Evolutionary conservation across 805 yeast species (phyloP), one percentile per base, ranked within the genome.

Genomic region (Saccharomycopsis sp.): DNA sequence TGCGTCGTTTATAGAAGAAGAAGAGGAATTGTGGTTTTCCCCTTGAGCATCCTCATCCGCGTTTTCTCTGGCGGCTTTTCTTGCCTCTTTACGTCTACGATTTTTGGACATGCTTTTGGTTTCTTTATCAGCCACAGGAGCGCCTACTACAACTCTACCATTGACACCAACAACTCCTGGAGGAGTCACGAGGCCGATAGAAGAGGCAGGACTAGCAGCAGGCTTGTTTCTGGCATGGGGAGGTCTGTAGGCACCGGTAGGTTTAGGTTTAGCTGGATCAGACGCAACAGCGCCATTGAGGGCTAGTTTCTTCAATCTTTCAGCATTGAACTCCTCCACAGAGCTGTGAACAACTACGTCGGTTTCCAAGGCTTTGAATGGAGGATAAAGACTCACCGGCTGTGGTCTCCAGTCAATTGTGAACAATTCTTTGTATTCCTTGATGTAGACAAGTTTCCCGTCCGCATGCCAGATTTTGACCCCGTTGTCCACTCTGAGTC

Each of bases 401-500:
- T 70, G 71, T 9, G 89, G 90, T 70, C 91, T 83, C 99, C 99
- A 95, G 53, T 82, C 82, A 55, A 87, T 91, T 47, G 86, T 74
- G 67, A 82, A 81, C 61, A 94, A 81, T 75, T 94, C 99, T 56
- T 79, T 81, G 71, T 84, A 90, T 63, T 91, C 96, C 66, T 83
- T 83, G 65, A 81, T 79, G 72, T 80, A 95, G 56, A 89, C 78
- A 63, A 94, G 79, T 64, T 84, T 81, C 53, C 99, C 99, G 60
- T 84, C 77, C 57, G 84, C 90, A 71, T 94, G 95, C 97, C 98
- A 94, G 66, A 94, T 78, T 72, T 89, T 89, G 65, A 87, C 84
- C 60, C 97, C 92, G 70, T 94, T 94, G 73, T 95, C 99, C 48
- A 94, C 99, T 68, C 99, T 84, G 65, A 94, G 80, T 66, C 99